Evolutionary conservation across 495 filamentous ascomycete genomes (phyloP).

Genomic region (Apiosordaria backusii): DNA sequence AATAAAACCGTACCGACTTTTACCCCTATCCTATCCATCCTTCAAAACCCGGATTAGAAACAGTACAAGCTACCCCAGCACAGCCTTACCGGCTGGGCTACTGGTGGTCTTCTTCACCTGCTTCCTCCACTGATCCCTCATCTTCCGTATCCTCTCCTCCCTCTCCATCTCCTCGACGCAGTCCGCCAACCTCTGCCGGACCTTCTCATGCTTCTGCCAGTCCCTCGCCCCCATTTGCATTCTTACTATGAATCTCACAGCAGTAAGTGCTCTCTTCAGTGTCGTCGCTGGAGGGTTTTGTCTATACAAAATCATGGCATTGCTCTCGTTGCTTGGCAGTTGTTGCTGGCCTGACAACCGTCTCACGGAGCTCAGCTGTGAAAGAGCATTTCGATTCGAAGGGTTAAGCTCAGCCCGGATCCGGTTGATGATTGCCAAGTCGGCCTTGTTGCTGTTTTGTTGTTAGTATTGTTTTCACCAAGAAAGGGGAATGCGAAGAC

Average conservation of each 20-base stretch:
- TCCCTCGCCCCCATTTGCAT: conserved; percentile 39
- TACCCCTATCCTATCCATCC: not conserved
- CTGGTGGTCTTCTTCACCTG: conserved; percentile 13
- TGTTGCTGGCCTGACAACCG: conserved; percentile 2
- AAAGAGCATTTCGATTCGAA: conserved; percentile 26
- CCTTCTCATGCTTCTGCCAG: conserved; percentile 41
- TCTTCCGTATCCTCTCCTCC: conserved; percentile 31
- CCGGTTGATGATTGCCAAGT: conserved; percentile 74
- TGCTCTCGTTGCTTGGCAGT: not conserved
- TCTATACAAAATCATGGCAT: not conserved
- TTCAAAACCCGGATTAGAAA: not conserved
- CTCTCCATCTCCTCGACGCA: conserved; percentile 38
- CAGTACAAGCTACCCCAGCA: not conserved
- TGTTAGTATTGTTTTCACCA: conserved; percentile 1
- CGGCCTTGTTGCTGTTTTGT: conserved; percentile 74
- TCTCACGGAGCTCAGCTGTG: conserved; percentile 18
- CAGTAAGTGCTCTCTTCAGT: conserved; percentile 15
- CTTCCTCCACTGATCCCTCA: conserved; percentile 32
- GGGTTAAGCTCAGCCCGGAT: conserved; percentile 54
- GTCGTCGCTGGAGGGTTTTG: conserved; percentile 4
- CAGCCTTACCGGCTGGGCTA: not conserved
- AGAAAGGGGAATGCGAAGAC: conserved; percentile 10
- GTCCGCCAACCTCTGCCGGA: conserved; percentile 36
- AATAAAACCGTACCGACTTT: not conserved
- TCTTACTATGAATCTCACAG: conserved; percentile 41